Conservation (phyloP, 306 rosid species). For the Cicer cuneatum region DNA sequence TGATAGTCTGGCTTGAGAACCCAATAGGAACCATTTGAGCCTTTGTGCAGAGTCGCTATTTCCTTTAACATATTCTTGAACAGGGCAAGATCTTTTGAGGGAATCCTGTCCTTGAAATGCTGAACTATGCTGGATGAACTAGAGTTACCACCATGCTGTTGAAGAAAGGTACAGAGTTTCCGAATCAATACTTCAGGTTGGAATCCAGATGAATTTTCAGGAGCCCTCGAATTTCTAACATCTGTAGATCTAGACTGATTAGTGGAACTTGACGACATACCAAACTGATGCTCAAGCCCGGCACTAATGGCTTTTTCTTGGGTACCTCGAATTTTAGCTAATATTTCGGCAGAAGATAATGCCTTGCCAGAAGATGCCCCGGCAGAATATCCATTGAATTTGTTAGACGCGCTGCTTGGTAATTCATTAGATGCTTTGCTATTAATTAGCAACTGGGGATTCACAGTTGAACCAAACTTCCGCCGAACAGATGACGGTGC, state of each 20-base stretch:
- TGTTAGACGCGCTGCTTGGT: conserved; percentile 53
- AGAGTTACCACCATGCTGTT: conserved; percentile 76
- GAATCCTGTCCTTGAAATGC: conserved; percentile 83
- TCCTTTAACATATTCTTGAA: conserved; percentile 94
- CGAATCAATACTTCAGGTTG: conserved; percentile 90
- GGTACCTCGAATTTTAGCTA: conserved; percentile 71
- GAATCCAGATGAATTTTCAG: conserved; percentile 55
- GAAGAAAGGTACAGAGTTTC: conserved; percentile 78
- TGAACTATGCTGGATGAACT: conserved; percentile 75
- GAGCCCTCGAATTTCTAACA: conserved; percentile 57
- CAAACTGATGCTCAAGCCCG: conserved; percentile 71
- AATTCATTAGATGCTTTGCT: conserved; percentile 54
- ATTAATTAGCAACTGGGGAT: conserved; percentile 58
- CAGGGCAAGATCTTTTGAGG: conserved; percentile 77
- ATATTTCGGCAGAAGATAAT: conserved; percentile 77
- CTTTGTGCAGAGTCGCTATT: conserved; percentile 77
- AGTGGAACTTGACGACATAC: conserved; percentile 45
- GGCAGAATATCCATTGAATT: conserved; percentile 64
- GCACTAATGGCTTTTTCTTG: conserved; percentile 77
- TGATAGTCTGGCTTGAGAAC: conserved; percentile 79
- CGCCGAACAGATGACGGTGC: conserved; percentile 75
- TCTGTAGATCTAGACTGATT: conserved; percentile 53
- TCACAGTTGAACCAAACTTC: conserved; percentile 86
- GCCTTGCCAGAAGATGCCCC: conserved; percentile 89
- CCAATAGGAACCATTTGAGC: conserved; percentile 72